Evolutionary conservation across 306 rosid species (phyloP).

Genomic region (Albizia julibrissin): DNA sequence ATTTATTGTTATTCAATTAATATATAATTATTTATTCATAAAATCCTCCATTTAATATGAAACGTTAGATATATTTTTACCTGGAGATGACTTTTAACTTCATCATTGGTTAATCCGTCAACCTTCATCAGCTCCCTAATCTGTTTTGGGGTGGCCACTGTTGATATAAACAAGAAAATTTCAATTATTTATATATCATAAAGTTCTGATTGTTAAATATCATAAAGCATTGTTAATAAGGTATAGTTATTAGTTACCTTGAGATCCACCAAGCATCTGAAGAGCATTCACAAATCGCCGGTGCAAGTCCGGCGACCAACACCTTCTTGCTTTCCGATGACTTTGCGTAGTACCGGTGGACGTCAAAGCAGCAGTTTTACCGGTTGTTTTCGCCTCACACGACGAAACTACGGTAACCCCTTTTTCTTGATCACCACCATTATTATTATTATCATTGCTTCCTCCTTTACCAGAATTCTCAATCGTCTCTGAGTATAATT

Average conservation of each 20-base stretch:
- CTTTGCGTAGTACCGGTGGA: conserved; percentile 38
- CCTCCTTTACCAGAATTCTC: conserved; percentile 31
- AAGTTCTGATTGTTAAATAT: neutral
- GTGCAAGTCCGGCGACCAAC: conserved; percentile 99
- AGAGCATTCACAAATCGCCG: conserved; percentile 91
- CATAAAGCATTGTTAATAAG: neutral
- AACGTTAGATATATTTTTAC: conserved; percentile 33
- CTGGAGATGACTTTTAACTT: conserved; percentile 99
- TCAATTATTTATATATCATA: neutral
- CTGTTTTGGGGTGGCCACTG: conserved; percentile 95
- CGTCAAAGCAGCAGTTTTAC: conserved; percentile 11
- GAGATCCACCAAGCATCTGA: conserved; percentile 97
- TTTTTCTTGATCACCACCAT: conserved; percentile 57
- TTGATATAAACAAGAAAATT: neutral
- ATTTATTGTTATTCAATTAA: no score
- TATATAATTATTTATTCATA: no score
- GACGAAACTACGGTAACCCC: conserved; percentile 31
- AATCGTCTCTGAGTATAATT: conserved; percentile 28
- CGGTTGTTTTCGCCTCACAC: conserved; percentile 46
- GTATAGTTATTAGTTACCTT: conserved; percentile 58
- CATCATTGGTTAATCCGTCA: conserved; percentile 99
- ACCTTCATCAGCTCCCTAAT: conserved; percentile 98
- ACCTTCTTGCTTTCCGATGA: conserved; percentile 91
- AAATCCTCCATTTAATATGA: neutral
- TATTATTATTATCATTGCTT: neutral